These are phyloP conservation scores for Apocynum venetum DNA, from an alignment of 257 asterid species.

Conservation along the genomic window DNA sequence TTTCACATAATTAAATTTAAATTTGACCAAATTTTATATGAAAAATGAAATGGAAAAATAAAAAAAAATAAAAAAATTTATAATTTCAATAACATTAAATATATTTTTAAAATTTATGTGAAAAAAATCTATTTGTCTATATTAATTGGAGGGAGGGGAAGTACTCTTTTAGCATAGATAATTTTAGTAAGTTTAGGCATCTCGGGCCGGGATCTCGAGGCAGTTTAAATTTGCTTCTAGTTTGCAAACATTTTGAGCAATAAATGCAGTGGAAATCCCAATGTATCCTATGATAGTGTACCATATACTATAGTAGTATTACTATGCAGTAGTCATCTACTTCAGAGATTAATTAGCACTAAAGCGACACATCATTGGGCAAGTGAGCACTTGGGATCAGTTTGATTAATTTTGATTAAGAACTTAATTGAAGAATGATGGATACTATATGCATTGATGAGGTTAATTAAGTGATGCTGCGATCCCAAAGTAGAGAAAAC, in stretches of 20 bases:
- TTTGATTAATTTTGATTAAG: neutral
- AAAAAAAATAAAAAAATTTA: no score
- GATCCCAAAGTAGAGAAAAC: neutral
- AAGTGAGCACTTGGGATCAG: neutral
- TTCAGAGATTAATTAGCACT: neutral
- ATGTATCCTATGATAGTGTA: neutral
- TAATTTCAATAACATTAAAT: no score
- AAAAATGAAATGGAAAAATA: no score
- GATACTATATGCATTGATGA: neutral
- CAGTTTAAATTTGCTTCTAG: slow-evolving; percentile 14
- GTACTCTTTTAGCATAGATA: neutral
- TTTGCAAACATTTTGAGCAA: slow-evolving; percentile 6
- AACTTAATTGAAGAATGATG: neutral
- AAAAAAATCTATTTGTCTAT: no score
- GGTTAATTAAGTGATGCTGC: neutral
- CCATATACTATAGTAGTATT: neutral
- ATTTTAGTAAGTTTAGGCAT: slow-evolving; percentile 4
- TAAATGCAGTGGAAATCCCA: slow-evolving; percentile 5
- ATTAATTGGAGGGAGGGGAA: no score
- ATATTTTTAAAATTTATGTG: no score
- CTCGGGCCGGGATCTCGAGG: slow-evolving; percentile 24
- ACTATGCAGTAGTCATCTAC: no score
- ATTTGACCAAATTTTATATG: no score
- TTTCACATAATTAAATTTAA: no score
- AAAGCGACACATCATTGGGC: neutral